phyloP scores from a whole-genome alignment of 1,284 basidiomycete genomes.

The Pseudozyma sp. region DNA sequence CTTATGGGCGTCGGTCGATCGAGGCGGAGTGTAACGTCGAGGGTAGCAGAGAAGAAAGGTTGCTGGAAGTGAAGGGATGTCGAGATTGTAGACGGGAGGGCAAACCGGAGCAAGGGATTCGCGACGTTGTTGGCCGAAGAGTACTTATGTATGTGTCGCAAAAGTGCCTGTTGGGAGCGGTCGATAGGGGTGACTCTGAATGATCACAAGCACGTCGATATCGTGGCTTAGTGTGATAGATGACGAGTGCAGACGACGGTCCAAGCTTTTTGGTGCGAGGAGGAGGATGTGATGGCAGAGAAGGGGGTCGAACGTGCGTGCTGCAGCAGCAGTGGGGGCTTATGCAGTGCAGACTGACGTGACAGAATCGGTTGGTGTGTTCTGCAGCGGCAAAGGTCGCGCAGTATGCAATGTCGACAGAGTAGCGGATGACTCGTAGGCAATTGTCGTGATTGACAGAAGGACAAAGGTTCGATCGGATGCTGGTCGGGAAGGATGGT shows the following conservation, averaged over 20 bases:
- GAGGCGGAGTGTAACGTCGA: neutral
- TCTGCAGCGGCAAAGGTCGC: neutral
- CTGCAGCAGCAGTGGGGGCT: slow-evolving; percentile 8
- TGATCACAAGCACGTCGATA: slow-evolving; percentile 21
- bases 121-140: neutral
- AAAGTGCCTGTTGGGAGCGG: slow-evolving; percentile 10
- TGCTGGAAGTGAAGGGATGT: neutral
- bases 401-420: slow-evolving; percentile 2
- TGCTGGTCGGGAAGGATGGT: slow-evolving; percentile 5
- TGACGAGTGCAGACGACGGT: slow-evolving; percentile 32
- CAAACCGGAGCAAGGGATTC: neutral
- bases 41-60: too few relatives aligned
- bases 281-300: slow-evolving; percentile 23
- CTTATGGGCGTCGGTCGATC: neutral
- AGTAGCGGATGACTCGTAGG: neutral
- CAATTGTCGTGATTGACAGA: slow-evolving; percentile 8
- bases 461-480: neutral
- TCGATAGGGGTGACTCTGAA: slow-evolving; percentile 19
- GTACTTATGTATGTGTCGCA: neutral
- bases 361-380: slow-evolving; percentile 13
- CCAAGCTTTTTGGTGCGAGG: neutral
- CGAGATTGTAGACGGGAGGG: neutral
- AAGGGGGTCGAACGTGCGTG: slow-evolving; percentile 26
- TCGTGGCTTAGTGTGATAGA: slow-evolving; percentile 25
- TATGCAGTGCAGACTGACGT: slow-evolving; percentile 23